phyloP scores from a whole-genome alignment of 208 protist species.

The Kentomonas sorsogonicus region DNA sequence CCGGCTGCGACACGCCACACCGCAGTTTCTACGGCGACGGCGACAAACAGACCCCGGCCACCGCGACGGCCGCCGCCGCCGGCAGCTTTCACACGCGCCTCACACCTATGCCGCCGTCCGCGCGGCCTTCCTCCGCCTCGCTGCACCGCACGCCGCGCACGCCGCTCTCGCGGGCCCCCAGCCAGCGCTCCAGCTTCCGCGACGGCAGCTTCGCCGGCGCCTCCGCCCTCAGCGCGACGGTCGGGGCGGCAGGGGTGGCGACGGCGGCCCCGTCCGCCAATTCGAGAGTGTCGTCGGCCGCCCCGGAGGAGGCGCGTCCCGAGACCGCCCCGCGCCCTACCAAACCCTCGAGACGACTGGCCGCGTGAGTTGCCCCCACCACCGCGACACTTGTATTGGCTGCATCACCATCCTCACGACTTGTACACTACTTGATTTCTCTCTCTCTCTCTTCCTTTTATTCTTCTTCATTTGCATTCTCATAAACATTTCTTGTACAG shows the following conservation, averaged over 20 bases:
- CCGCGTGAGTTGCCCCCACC: no score
- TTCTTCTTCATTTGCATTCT: slow-evolving; percentile 10
- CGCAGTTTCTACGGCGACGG: slow-evolving; percentile 3
- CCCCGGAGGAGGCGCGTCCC: neutral
- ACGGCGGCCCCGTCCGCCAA: neutral
- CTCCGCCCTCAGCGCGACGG: neutral
- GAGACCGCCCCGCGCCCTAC: neutral
- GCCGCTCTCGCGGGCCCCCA: neutral
- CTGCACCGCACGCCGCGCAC: slow-evolving; percentile 1
- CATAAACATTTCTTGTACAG: neutral
- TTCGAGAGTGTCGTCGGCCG: neutral
- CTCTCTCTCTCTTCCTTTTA: slow-evolving; percentile 4
- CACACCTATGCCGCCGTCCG: no score
- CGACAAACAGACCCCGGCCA: slow-evolving; percentile 4
- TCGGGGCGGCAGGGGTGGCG: neutral
- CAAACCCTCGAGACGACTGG: neutral
- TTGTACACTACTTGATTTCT: neutral
- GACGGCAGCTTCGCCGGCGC: neutral
- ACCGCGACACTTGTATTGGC: no score
- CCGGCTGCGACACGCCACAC: slow-evolving; percentile 2
- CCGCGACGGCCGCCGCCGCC: no score
- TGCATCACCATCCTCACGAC: no score
- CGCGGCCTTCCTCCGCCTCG: no score
- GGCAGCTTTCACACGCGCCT: no score
- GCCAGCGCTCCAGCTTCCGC: slow-evolving; percentile 1